phyloP scores from a whole-genome alignment of 2,329 filamentous ascomycete species.

The Alternaria sp. region DNA sequence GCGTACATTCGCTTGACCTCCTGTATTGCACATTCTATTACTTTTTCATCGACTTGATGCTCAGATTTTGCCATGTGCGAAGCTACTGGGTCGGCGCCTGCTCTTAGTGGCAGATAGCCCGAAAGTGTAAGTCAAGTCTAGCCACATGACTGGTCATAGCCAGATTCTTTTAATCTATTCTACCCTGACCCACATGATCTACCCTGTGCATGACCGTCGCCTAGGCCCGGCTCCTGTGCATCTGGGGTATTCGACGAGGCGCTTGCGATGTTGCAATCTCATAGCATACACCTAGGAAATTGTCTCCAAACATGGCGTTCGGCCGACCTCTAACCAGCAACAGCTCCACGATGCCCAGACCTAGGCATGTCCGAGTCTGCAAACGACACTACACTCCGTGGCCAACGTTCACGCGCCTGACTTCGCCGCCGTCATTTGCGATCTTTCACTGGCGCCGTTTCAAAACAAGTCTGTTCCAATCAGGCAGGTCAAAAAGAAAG shows the following conservation, averaged over 20 bases:
- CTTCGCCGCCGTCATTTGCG: not conserved
- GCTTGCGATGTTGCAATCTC: conserved; percentile 22
- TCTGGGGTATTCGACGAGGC: conserved; percentile 15
- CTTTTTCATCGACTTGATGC: not conserved
- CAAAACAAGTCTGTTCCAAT: conserved; percentile 9
- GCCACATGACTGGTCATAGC: conserved; percentile 30
- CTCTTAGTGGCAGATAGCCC: conserved; percentile 14
- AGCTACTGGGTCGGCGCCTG: not conserved
- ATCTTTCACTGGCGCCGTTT: not conserved
- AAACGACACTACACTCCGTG: not conserved
- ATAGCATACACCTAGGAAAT: conserved; percentile 24
- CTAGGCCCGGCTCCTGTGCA: conserved; percentile 8
- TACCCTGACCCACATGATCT: conserved; percentile 27
- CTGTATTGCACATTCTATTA: not conserved
- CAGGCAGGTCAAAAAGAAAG: conserved; percentile 18
- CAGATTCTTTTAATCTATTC: conserved; percentile 29
- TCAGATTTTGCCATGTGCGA: not conserved
- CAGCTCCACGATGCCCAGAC: conserved; percentile 1
- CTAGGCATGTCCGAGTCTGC: conserved; percentile 6
- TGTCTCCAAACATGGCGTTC: conserved; percentile 19
- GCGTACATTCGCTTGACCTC: not conserved
- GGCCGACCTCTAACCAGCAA: conserved; percentile 18
- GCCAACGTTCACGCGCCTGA: conserved; percentile 2
- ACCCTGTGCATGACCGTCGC: conserved; percentile 21
- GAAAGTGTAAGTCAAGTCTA: conserved; percentile 16